phyloP scores from a whole-genome alignment of 441 rosid species.

The Raphanus hybrid region DNA sequence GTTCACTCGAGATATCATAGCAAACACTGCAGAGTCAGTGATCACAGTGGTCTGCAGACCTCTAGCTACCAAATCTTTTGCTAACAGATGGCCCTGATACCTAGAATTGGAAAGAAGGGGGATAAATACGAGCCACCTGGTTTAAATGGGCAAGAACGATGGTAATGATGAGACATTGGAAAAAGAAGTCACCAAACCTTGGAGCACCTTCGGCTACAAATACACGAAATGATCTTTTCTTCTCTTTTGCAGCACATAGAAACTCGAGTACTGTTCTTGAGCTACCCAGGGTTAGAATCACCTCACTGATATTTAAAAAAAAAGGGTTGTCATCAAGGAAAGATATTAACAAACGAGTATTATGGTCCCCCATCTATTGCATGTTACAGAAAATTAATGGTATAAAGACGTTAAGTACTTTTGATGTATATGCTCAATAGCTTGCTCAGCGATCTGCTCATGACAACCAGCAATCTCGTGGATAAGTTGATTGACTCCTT shows the following conservation, averaged over 20 bases:
- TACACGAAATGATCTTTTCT: constrained; percentile 91
- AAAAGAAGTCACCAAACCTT: constrained; percentile 60
- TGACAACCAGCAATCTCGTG: constrained; percentile 87
- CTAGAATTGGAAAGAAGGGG: constrained; percentile 36
- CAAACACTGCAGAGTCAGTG: constrained; percentile 97
- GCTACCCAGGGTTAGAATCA: constrained; percentile 94
- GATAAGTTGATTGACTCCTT: constrained; percentile 95
- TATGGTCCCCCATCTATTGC: constrained; percentile 14
- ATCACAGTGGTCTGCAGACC: constrained; percentile 94
- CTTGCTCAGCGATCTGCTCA: constrained; percentile 98
- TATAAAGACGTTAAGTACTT: constrained; percentile 56
- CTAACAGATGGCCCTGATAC: constrained; percentile 94
- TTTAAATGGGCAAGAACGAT: constrained; percentile 1
- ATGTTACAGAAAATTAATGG: constrained; percentile 1
- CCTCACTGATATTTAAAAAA: constrained; percentile 68
- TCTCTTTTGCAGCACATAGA: constrained; percentile 97
- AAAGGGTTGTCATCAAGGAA: background rate
- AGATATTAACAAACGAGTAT: background rate
- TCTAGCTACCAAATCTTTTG: constrained; percentile 90
- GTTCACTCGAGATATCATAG: constrained; percentile 96
- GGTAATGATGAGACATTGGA: constrained; percentile 17
- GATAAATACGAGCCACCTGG: background rate
- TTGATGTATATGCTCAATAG: constrained; percentile 99
- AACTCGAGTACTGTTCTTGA: constrained; percentile 96
- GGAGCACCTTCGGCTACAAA: constrained; percentile 99